Percentiles rank a stretch among this genome's conserved stretches.
Conservation (phyloP, 2,329 filamentous ascomycete genomes). For the Hymenoscyphus salicellus region DNA sequence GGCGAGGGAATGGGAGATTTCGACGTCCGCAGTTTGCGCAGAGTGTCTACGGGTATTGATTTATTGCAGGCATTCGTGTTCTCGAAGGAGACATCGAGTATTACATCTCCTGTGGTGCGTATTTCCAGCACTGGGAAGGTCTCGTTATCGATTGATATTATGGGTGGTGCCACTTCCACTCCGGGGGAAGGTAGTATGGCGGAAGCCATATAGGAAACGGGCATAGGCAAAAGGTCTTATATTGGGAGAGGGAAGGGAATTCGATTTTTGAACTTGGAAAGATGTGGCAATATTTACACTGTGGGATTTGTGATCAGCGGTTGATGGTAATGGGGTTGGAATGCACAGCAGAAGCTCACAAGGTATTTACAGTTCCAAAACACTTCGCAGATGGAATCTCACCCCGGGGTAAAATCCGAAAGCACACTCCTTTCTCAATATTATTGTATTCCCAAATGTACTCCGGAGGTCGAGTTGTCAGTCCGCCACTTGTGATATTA, state of each 20-base stretch:
- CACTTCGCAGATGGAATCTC: not conserved
- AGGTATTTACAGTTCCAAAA: not conserved
- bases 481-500: not conserved
- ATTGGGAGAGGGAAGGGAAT: not conserved
- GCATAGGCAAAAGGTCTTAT: not conserved
- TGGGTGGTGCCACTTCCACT: slow-evolving; percentile 16
- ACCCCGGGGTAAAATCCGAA: no score
- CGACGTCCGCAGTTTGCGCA: slow-evolving; percentile 37
- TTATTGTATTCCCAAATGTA: not conserved
- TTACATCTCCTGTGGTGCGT: slow-evolving; percentile 57
- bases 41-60: slow-evolving; percentile 48
- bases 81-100: slow-evolving; percentile 65
- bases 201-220: not conserved
- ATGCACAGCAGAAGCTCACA: not conserved
- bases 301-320: not conserved
- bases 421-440: not conserved
- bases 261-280: not conserved
- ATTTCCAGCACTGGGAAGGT: slow-evolving; percentile 46
- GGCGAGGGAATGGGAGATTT: slow-evolving; percentile 29
- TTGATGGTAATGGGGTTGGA: not conserved
- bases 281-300: not conserved
- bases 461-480: not conserved
- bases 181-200: not conserved
- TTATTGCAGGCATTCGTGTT: slow-evolving; percentile 51
- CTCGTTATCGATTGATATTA: slow-evolving; percentile 25